Percentiles rank a stretch among this genome's conserved stretches.
Conservation (phyloP, 768 basidiomycete species). For the Tylopilus cervinicoccineus region DNA sequence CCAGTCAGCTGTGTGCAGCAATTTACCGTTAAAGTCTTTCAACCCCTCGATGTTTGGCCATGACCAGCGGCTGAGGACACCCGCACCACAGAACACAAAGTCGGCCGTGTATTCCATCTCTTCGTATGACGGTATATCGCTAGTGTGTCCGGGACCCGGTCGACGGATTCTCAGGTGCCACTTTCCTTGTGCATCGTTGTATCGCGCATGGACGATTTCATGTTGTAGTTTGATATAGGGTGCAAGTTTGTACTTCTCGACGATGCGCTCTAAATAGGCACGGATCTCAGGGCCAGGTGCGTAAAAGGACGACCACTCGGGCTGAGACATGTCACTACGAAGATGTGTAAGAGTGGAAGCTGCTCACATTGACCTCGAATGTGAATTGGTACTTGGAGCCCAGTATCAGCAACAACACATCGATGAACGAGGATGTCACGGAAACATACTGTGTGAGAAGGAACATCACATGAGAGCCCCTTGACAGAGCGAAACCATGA, state of each 20-base stretch:
- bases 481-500: conserved; percentile 23
- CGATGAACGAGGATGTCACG: neutral
- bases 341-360: neutral
- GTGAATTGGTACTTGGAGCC: conserved; percentile 50
- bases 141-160: conserved; percentile 13
- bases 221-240: conserved; percentile 53
- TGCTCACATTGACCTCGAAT: conserved; percentile 48
- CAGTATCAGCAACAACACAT: neutral
- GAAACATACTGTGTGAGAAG: conserved; percentile 46
- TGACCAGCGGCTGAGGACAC: conserved; percentile 52
- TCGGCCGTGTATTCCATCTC: conserved; percentile 53
- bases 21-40: conserved; percentile 49
- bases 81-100: conserved; percentile 53
- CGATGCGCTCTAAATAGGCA: conserved; percentile 48
- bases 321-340: conserved; percentile 28
- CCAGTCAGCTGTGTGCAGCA: conserved; percentile 66
- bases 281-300: conserved; percentile 58
- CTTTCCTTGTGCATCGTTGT: conserved; percentile 47
- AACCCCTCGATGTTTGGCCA: conserved; percentile 67
- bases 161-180: conserved; percentile 52
- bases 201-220: conserved; percentile 49
- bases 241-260: conserved; percentile 52
- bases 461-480: conserved; percentile 61
- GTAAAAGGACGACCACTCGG: conserved; percentile 60
- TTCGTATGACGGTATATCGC: conserved; percentile 29